phyloP scores from a whole-genome alignment of 768 basidiomycete genomes.

The Suillus spraguei region DNA sequence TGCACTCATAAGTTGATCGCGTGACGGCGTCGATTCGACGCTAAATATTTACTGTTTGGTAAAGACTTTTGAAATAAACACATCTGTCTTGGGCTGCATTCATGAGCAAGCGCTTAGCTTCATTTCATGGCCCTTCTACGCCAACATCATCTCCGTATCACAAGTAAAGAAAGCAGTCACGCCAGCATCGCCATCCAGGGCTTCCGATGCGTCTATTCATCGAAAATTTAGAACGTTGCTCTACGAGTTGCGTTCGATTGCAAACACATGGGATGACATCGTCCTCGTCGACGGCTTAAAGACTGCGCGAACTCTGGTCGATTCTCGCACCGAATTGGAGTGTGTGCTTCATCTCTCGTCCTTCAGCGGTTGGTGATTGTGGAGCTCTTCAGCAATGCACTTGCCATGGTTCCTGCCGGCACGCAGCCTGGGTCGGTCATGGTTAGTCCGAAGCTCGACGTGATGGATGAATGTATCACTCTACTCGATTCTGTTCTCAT shows the following conservation, averaged over 20 bases:
- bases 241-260: conserved; percentile 62
- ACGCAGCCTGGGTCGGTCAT: conserved; percentile 58
- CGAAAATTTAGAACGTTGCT: conserved; percentile 71
- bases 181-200: conserved; percentile 45
- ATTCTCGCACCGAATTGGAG: conserved; percentile 86
- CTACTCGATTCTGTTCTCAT: conserved; percentile 58
- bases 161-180: conserved; percentile 39
- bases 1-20: neutral
- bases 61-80: conserved; percentile 16
- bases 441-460: conserved; percentile 63
- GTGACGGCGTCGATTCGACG: too few relatives aligned
- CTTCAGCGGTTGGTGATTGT: neutral
- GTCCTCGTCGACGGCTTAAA: conserved; percentile 80
- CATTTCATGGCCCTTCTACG: conserved; percentile 80
- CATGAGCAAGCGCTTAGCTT: conserved; percentile 66
- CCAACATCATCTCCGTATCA: conserved; percentile 64
- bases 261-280: conserved; percentile 83
- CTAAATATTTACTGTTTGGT: conserved; percentile 13
- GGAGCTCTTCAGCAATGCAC: conserved; percentile 53
- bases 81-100: conserved; percentile 3
- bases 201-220: conserved; percentile 75
- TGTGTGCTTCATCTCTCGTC: conserved; percentile 39
- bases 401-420: conserved; percentile 53
- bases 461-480: conserved; percentile 67
- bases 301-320: conserved; percentile 69